Base-by-base conservation (phyloP, 2,329 filamentous ascomycete genomes). In the Fusarium foetens region DNA sequence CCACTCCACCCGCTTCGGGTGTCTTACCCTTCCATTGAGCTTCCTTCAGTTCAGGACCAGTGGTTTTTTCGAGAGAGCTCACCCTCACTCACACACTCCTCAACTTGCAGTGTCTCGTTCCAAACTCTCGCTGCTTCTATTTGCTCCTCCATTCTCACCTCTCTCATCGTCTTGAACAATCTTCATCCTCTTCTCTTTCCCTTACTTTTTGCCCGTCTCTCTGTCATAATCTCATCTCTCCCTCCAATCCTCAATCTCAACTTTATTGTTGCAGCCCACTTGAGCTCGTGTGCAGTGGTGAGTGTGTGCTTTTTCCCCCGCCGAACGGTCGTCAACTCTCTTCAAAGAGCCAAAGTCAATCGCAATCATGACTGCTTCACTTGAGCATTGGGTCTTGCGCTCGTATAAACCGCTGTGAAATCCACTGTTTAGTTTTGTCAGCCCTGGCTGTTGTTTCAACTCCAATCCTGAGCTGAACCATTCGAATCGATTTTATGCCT, bases 1-100 rank as follows among this genome's bases (percentile, higher is more conserved):
- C 69, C 70, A 70, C 71, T 66, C 70, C 73, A 73, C 73, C 74
- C 51, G 58, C 53, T 62, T 66, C 57, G 48, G 54, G 31, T 45
- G 63, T 73, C 74, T 73, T 76, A 72, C 74, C 74, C 74, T 76
- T 76, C 74, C 74, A 75, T 76, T 76, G 70, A 77, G 75, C 75
- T 77, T 77, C 75, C 51, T 52, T 69, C 65, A 66, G 42, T 59
- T 51, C 42, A 58, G 51, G 59, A 63, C 65, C 65, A 68, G 65
- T 68, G 66, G 73, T 73, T 77, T 77, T 77, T 77, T 77, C 68
- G 74, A 69, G 73, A 75, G 72, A 74, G 63, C 66, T 69, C 69
- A 61, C 63, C 66, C 70, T 68, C 68, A 67, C 58, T 70, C 71
- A 67, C 66, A 58, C 65, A 66, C 66, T 72, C 72, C 62, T 53